These are phyloP conservation scores for Globisporangium irregulare DNA, from an alignment of 352 stramenopile genomes.

Conservation along the genomic window DNA sequence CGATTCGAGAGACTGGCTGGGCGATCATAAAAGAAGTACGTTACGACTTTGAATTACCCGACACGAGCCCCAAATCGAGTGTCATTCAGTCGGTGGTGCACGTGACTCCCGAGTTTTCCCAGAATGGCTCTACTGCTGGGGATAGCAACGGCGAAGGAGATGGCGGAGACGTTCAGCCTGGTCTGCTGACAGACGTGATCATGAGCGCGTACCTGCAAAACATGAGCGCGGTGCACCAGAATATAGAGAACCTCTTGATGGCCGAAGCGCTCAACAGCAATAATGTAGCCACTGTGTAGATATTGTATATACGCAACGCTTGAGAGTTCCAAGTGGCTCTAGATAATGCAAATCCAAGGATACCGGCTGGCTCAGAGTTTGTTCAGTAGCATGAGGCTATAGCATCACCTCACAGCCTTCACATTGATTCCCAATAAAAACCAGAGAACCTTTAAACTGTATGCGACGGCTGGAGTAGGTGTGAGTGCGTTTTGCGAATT, in stretches of 20 bases:
- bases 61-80: not conserved
- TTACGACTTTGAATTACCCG: not conserved
- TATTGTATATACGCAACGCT: not conserved
- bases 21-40: not conserved
- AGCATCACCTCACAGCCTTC: too few relatives aligned
- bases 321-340: too few relatives aligned
- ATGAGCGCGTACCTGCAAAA: not conserved
- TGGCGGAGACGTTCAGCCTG: not conserved
- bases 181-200: constrained; percentile 2
- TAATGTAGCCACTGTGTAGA: not conserved
- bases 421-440: too few relatives aligned
- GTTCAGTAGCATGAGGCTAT: too few relatives aligned
- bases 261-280: not conserved
- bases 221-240: not conserved
- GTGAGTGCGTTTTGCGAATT: too few relatives aligned
- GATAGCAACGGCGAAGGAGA: not conserved
- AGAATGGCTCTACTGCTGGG: not conserved
- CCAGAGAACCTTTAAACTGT: too few relatives aligned
- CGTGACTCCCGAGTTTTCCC: not conserved
- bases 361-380: too few relatives aligned
- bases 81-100: not conserved
- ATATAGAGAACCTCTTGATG: not conserved
- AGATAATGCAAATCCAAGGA: too few relatives aligned
- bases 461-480: too few relatives aligned
- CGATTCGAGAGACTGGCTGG: not conserved